Evolutionary conservation across 139 green algal genomes (phyloP).

Genomic region (Chlamydomonas sp.): DNA sequence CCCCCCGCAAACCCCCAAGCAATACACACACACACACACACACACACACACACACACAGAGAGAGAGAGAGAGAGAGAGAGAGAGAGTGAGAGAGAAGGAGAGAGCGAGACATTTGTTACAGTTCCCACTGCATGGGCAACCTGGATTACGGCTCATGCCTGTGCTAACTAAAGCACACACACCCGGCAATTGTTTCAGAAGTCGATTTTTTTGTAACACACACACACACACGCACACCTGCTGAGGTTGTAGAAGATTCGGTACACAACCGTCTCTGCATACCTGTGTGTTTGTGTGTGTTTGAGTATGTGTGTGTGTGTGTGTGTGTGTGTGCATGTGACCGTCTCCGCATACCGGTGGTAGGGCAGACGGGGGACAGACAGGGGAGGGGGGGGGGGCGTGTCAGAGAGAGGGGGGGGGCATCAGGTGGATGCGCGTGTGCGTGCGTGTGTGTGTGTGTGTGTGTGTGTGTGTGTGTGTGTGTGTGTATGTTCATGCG

Average conservation of each 20-base stretch:
- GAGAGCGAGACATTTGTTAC: no score
- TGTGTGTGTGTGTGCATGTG: constrained; percentile 13
- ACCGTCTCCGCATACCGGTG: not conserved
- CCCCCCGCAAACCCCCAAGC: not conserved
- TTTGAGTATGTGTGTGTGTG: constrained; percentile 5
- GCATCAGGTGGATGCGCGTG: not conserved
- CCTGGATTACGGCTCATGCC: no score
- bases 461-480: constrained; percentile 14
- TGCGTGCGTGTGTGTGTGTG: constrained; percentile 4
- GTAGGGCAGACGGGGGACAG: no score
- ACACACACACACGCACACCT: no score
- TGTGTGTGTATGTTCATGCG: constrained; percentile 9
- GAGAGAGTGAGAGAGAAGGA: no score
- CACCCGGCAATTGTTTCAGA: no score
- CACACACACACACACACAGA: not conserved
- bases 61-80: no score
- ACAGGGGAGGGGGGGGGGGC: no score
- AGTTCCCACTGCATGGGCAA: no score
- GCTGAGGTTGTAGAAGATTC: constrained; percentile 95
- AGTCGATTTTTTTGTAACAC: no score
- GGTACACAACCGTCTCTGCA: constrained; percentile 90
- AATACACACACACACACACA: not conserved
- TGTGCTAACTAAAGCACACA: no score
- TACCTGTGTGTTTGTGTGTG: constrained; percentile 9
- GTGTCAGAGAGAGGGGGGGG: not conserved